Evolutionary conservation across 2,329 filamentous ascomycete genomes (phyloP).

Genomic region (Pseudophaeomoniella oleicola): DNA sequence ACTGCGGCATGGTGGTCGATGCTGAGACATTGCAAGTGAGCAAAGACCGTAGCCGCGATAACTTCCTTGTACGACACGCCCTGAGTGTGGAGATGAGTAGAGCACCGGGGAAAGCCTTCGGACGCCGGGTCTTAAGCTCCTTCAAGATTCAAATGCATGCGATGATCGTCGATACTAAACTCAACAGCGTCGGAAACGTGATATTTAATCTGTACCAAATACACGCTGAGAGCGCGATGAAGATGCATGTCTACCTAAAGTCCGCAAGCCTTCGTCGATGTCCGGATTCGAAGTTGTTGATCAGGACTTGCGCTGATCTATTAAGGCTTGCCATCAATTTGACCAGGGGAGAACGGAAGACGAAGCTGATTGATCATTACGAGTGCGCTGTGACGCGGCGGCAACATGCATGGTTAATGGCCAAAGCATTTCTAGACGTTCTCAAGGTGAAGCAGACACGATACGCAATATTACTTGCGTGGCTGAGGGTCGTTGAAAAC

Average conservation of each 20-base stretch:
- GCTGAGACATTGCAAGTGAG: constrained; percentile 58
- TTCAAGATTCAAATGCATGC: constrained; percentile 77
- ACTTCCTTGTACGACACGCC: constrained; percentile 47
- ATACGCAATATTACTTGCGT: constrained; percentile 49
- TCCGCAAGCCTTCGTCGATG: constrained; percentile 43
- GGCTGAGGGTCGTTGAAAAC: constrained; percentile 42
- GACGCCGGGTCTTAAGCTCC: constrained; percentile 57
- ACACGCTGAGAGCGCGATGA: constrained; percentile 65
- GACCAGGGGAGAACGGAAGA: constrained; percentile 39
- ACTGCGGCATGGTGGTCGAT: constrained; percentile 71
- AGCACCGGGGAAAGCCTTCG: constrained; percentile 61
- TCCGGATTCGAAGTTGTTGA: constrained; percentile 46
- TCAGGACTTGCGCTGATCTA: constrained; percentile 49
- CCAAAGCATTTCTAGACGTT: constrained; percentile 54
- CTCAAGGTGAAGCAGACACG: constrained; percentile 57
- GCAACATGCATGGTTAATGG: constrained; percentile 52
- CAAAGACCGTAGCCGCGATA: constrained; percentile 50
- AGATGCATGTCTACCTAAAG: constrained; percentile 47
- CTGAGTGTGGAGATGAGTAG: constrained; percentile 66
- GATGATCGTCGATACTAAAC: constrained; percentile 67
- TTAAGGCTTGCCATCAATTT: constrained; percentile 50
- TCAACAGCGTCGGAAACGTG: constrained; percentile 58
- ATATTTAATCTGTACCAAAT: constrained; percentile 60
- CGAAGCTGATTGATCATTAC: constrained; percentile 25
- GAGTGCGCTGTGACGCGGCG: constrained; percentile 43